Evolutionary conservation across 768 basidiomycete species (phyloP).

Genomic region (Mrakia blollopis): DNA sequence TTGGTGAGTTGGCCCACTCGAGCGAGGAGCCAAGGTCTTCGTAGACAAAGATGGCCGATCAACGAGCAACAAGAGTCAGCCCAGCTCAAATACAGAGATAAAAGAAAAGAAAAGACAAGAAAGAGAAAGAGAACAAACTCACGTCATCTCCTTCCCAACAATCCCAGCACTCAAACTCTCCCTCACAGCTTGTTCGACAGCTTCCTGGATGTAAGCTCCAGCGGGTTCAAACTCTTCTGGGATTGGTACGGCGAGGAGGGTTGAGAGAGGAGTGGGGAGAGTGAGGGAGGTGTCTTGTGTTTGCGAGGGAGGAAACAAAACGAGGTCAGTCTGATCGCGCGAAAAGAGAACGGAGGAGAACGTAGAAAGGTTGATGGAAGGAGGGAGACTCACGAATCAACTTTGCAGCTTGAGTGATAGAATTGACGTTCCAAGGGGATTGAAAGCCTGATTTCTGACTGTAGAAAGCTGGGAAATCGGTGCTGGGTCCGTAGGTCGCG

Average conservation of each 20-base stretch:
- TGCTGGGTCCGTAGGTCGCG: conserved; percentile 64
- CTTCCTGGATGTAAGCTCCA: conserved; percentile 62
- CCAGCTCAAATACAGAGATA: too few species aligned
- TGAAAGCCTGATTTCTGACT: conserved; percentile 73
- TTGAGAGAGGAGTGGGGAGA: conserved; percentile 69
- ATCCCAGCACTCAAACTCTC: conserved; percentile 80
- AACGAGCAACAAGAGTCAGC: too few species aligned
- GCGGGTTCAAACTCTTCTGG: conserved; percentile 64
- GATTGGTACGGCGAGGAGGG: conserved; percentile 82
- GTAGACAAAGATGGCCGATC: too few species aligned
- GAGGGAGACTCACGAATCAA: conserved; percentile 58
- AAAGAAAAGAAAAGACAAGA: too few species aligned
- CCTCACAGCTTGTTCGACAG: conserved; percentile 73
- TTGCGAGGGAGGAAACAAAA: background rate
- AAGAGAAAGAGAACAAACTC: too few species aligned
- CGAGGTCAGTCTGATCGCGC: too few species aligned
- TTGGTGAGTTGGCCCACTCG: conserved; percentile 74
- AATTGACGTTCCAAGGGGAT: conserved; percentile 72
- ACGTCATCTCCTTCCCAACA: conserved; percentile 80
- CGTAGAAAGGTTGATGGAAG: background rate
- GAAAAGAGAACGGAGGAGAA: background rate
- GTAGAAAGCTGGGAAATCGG: conserved; percentile 94
- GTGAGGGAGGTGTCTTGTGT: conserved; percentile 66
- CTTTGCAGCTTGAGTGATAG: conserved; percentile 63
- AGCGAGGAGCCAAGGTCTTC: conserved; percentile 77